Base-by-base conservation (phyloP, 2,329 filamentous ascomycete species). In the Nakataea oryzae region DNA sequence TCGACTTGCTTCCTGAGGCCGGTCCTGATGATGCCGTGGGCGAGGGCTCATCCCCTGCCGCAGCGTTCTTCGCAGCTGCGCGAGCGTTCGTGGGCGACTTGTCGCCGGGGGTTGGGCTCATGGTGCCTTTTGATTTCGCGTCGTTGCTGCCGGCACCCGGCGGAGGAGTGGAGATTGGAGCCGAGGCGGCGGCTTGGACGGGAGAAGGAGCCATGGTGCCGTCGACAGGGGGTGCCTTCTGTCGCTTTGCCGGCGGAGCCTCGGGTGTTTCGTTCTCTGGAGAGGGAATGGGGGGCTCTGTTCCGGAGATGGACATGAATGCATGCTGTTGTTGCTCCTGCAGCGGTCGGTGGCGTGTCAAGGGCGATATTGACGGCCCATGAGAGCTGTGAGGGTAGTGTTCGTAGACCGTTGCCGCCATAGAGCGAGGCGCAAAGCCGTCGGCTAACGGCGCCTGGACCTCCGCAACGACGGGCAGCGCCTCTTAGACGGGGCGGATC, bases 1-100 rank as follows among this genome's bases (percentile, higher is more conserved):
- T 93, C n/a, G 91, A 86, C 73, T 93, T 93, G 65, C 70, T 74
- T 30, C 70, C 70, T 9, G 69, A 66, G 21, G 65, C 66, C 29
- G 67, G 11, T 27, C 34, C 50, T 12, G 57, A n/a, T 21, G 41
- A 27, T 17, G 62, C 59, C 1, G 28, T 47, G 3, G 59, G 50
- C 26, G 59, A 61, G n/a, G 59, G 30, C 29, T 13, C 54, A 27
- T 61, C 59, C 9, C 3, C 54, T 12, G 26, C 24, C 9, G 17
- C 12, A 17, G 27, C 59, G 54, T 62, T 64, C 21, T 61, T 50
- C 7, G n/a, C 5, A 21, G 41, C 8, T 50, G 41, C 41, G 41
- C 59, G 13, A 62, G 54, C 28, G 57, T 61, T 29, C 27, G 54
- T 28, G 61, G 64, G 74, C 57, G 63, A 50, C 62, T 62, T 28